Conservation (phyloP, 2,329 filamentous ascomycete genomes). For the Cryoendolithus antarcticus region DNA sequence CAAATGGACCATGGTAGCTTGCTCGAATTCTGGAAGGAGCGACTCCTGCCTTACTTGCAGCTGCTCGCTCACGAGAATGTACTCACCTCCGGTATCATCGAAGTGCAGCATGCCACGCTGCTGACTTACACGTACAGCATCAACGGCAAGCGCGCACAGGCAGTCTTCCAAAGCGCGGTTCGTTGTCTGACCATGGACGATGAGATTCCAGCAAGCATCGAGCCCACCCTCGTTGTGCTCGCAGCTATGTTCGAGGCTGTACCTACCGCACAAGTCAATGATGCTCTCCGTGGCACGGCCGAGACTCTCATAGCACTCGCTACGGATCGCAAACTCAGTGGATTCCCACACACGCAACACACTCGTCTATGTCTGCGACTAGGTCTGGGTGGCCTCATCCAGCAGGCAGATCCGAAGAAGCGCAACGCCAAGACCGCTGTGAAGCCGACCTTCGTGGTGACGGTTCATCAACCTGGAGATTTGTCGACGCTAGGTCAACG, state of each 20-base stretch:
- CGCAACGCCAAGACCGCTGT: background rate
- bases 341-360: conserved; percentile 1
- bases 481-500: conserved; percentile 23
- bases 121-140: conserved; percentile 33
- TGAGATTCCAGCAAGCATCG: conserved; percentile 11
- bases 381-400: background rate
- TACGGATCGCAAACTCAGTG: background rate
- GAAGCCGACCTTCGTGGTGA: conserved; percentile 6
- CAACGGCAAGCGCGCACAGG: conserved; percentile 25
- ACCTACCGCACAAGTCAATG: conserved; percentile 7
- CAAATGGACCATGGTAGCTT: background rate
- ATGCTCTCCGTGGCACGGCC: conserved; percentile 6
- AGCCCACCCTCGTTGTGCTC: conserved; percentile 4
- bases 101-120: conserved; percentile 30
- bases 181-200: conserved; percentile 2
- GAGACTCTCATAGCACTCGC: conserved; percentile 5
- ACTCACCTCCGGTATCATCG: conserved; percentile 29
- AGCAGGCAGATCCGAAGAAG: background rate
- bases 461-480: conserved; percentile 17
- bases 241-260: conserved; percentile 7
- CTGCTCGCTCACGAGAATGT: conserved; percentile 31
- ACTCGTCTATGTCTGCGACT: conserved; percentile 3
- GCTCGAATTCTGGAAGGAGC: conserved; percentile 8
- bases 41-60: conserved; percentile 30
- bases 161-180: conserved; percentile 23